These are phyloP conservation scores for Yarrowia phangngaensis DNA, from an alignment of 805 yeast species.

Conservation along the genomic window DNA sequence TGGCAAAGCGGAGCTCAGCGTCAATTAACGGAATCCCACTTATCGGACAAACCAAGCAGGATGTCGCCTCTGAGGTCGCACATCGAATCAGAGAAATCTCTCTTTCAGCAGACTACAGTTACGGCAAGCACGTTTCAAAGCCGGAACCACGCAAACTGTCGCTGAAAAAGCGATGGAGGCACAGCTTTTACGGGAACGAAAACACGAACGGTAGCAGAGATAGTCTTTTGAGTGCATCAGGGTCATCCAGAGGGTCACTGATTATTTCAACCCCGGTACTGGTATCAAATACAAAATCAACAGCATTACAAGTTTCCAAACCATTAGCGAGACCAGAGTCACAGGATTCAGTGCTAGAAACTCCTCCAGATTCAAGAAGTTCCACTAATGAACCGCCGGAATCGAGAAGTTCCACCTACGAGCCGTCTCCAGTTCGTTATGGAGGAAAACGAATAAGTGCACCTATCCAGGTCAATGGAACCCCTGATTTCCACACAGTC, in stretches of 20 bases:
- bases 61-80: slow-evolving; percentile 19
- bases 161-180: slow-evolving; percentile 21
- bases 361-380: background rate
- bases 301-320: background rate
- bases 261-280: background rate
- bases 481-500: slow-evolving; percentile 11
- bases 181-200: slow-evolving; percentile 5
- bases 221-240: no score
- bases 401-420: background rate
- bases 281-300: background rate
- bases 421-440: background rate
- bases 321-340: background rate
- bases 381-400: no score
- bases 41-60: slow-evolving; percentile 12
- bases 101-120: background rate
- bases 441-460: slow-evolving; percentile 9
- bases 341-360: background rate
- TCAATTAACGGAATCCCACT: slow-evolving; percentile 18
- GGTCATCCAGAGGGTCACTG: background rate
- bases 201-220: background rate
- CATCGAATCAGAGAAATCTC: slow-evolving; percentile 17
- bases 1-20: background rate
- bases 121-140: background rate
- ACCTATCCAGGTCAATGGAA: slow-evolving; percentile 15
- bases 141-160: slow-evolving; percentile 13